A percentile compares a stretch with the other conserved stretches of the same genome.
Evolutionary conservation across 2,329 filamentous ascomycete species (phyloP).

Genomic region (Cordyceps cicadae): DNA sequence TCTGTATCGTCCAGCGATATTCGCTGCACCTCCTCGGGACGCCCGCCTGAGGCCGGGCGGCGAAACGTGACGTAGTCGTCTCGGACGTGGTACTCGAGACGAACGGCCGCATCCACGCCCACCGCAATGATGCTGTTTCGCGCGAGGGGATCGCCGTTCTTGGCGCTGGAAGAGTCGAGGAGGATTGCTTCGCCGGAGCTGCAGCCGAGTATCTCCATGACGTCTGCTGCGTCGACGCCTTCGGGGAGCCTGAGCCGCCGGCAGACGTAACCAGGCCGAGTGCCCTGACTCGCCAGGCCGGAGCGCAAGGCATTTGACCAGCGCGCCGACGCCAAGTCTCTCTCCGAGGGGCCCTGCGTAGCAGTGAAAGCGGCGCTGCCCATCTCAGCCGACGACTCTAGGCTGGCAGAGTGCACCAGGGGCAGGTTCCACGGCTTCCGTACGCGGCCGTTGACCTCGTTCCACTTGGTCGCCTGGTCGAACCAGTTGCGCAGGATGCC

Average conservation of each 20-base stretch:
- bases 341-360: constrained; percentile 15
- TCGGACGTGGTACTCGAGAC: constrained; percentile 49
- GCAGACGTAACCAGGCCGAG: constrained; percentile 29
- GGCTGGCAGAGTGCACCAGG: constrained; percentile 15
- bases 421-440: constrained; percentile 8
- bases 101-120: constrained; percentile 47
- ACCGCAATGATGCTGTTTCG: constrained; percentile 68
- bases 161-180: constrained; percentile 51
- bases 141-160: constrained; percentile 33
- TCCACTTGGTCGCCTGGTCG: constrained; percentile 54
- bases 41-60: constrained; percentile 15
- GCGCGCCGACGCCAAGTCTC: constrained; percentile 14
- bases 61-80: constrained; percentile 29
- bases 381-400: constrained; percentile 17
- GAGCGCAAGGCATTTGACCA: constrained; percentile 19
- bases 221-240: constrained; percentile 41
- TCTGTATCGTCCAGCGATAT: constrained; percentile 20
- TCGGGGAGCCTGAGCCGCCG: constrained; percentile 35
- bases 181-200: constrained; percentile 41
- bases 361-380: background rate
- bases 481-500: constrained; percentile 71
- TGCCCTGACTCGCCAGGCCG: constrained; percentile 22
- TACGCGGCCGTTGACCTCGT: constrained; percentile 24
- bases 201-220: constrained; percentile 43
- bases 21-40: constrained; percentile 21